Percentiles rank a stretch among this genome's conserved stretches.
phyloP scores from a whole-genome alignment of 495 filamentous ascomycete genomes.

The Hypoxylon fuscum region DNA sequence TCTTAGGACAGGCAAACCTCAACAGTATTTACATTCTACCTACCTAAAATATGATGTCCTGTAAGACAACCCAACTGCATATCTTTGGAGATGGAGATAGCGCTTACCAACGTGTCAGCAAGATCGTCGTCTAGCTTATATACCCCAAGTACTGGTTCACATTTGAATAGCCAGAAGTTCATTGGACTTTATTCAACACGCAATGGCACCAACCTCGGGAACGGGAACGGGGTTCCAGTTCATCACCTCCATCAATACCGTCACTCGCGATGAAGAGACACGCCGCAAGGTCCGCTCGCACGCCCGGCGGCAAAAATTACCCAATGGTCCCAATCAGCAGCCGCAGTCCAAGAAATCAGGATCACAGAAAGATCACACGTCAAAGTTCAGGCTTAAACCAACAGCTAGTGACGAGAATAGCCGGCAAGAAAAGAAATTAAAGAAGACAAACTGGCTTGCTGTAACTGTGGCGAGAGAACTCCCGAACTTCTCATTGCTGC shows the following conservation, averaged over 20 bases:
- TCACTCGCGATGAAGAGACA: constrained; percentile 46
- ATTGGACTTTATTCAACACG: constrained; percentile 1
- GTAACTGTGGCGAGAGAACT: constrained; percentile 41
- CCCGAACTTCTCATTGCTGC: constrained; percentile 42
- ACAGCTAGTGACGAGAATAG: not conserved
- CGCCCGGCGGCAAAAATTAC: constrained; percentile 43
- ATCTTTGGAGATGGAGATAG: constrained; percentile 5
- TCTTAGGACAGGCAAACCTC: not conserved
- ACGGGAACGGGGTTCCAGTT: constrained; percentile 41
- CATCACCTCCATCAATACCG: constrained; percentile 47
- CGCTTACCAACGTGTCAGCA: constrained; percentile 20
- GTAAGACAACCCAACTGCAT: constrained; percentile 9
- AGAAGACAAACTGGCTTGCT: constrained; percentile 41
- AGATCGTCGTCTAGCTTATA: constrained; percentile 9
- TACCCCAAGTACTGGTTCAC: not conserved
- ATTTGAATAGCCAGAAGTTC: not conserved
- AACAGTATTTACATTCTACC: constrained; percentile 5
- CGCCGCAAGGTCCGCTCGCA: constrained; percentile 45
- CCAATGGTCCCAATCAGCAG: constrained; percentile 32
- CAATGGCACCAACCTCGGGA: constrained; percentile 16
- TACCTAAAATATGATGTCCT: constrained; percentile 10
- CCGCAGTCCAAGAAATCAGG: constrained; percentile 34
- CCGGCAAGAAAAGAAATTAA: constrained; percentile 27
- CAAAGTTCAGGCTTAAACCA: constrained; percentile 44
- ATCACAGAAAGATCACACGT: constrained; percentile 43